Evolutionary conservation across 257 asterid genomes (phyloP), one percentile per base, ranked within the genome.

Genomic region (Nicotiana obtusifolia): DNA sequence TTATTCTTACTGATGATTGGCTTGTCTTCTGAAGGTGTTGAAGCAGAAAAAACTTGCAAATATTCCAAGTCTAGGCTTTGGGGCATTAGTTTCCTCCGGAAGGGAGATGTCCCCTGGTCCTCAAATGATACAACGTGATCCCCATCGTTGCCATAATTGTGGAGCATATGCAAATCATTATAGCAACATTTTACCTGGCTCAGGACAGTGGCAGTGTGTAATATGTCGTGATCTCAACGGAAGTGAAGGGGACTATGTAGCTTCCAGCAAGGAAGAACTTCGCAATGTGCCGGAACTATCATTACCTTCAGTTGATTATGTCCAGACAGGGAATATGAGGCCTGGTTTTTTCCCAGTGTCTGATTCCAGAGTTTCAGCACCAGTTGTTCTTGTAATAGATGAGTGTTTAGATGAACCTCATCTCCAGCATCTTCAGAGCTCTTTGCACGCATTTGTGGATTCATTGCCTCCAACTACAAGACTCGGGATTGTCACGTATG

Each of bases 151-250:
- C 87, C 91, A 89, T 44, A 92, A 88, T 83, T 95, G 99, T 69
- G 99, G 98, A 76, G 93, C 97, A 82, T 95, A 91, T 86, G 92
- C 99, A 77, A 95, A 95, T 90, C 91, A 91, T 28, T 92, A 95
- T 88, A 89, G 97, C 96, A 92, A 92, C 68, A 90, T 92, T 82
- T 89, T 95, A 85, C 87, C 87, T 59, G 99, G 91, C 31, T 95
- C 99, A 54, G 99, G 99, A 44, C 99, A 95, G 90, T 95, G 99
- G 99, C 99, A 93, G 83, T 95, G 99, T 81, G 92, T 94, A 20
- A 85, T 95, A 87, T 93, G 99, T 86, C 92, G 95, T 77, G 91
- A 87, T 83, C 84, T 95, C 86, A 95, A 93, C 86, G 94, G 97
- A 67, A 95, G 99, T 85, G 93, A 87, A 87, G 98, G 99, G 62